Conservation (phyloP, 257 asterid species). For the Lavandula angustifolia region DNA sequence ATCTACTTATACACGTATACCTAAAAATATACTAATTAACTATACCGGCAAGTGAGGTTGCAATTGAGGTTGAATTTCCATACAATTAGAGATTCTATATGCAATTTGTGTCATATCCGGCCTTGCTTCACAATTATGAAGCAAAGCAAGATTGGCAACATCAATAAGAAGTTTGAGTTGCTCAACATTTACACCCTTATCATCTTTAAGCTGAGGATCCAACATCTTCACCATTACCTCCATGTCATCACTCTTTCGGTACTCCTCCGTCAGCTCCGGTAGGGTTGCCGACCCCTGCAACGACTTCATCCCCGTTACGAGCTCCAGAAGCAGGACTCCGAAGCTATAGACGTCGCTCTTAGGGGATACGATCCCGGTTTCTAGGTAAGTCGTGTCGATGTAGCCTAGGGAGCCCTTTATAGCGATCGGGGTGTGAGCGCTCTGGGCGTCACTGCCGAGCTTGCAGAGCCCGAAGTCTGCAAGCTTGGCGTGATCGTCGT, state of each 20-base stretch:
- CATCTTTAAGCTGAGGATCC: slow-evolving; percentile 55
- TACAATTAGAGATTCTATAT: slow-evolving; percentile 45
- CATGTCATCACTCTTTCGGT: slow-evolving; percentile 42
- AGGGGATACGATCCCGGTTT: slow-evolving; percentile 63
- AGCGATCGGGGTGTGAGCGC: slow-evolving; percentile 53
- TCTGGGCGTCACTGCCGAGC: slow-evolving; percentile 53
- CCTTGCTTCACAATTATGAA: slow-evolving; percentile 49
- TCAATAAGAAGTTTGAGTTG: slow-evolving; percentile 51
- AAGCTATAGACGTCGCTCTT: slow-evolving; percentile 78
- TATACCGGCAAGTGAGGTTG: slow-evolving; percentile 43
- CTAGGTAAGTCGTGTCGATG: slow-evolving; percentile 59
- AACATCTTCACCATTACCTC: slow-evolving; percentile 47
- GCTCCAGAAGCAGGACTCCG: slow-evolving; percentile 72
- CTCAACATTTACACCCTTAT: slow-evolving; percentile 34
- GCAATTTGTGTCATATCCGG: slow-evolving; percentile 70
- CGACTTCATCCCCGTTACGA: slow-evolving; percentile 65
- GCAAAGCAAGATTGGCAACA: slow-evolving; percentile 60
- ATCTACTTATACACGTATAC: no score
- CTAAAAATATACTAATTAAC: no score
- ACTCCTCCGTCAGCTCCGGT: slow-evolving; percentile 72
- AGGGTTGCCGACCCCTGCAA: slow-evolving; percentile 67
- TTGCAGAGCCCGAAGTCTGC: slow-evolving; percentile 86
- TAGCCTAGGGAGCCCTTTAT: slow-evolving; percentile 77
- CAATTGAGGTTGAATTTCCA: slow-evolving; percentile 34
- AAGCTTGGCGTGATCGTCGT: slow-evolving; percentile 62